Evolutionary conservation across 2,329 filamentous ascomycete species (phyloP), one percentile per base, ranked within the genome.

Genomic region (Chrysoporthe cubensis): DNA sequence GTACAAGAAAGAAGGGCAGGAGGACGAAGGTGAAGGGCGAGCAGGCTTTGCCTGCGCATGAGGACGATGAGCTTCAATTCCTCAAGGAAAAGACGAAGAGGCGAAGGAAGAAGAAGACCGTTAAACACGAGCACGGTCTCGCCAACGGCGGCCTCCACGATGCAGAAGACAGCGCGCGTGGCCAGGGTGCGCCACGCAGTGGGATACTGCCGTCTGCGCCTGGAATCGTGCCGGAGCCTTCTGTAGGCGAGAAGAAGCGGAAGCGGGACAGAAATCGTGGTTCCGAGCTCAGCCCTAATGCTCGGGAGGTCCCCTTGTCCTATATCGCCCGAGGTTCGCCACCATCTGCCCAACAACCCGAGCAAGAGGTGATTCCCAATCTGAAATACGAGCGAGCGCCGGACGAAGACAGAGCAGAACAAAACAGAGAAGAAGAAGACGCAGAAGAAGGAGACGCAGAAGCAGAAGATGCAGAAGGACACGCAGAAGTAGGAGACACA

Each of bases 341-440:
- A 2, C 65, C 68, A 14, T 69, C 68, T 32, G 65, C 61, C 34
- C 67, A 67, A 37, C 62, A 48, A 9, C 52, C 42, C 2, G 32
- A 58, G 4, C 48, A 44, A 8, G 21, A 21, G 1, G 2, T 48
- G 6, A 57, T 50, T 16, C 37, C 32, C 3, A 50, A 62, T 5
- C 5, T 46, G 16, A 54, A 16, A 1, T 52, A 69, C 64, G 18
- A 61, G 21, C 61, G 46, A 8, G 2, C 9, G 3, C 4, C 40
- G n/a, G 56, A 44, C 1, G 18, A 21, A 11, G 62, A 65, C 26
- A 26, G 26, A 26, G 26, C 26, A 26, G 26, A 26, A 26, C 26
- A 26, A 26, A 26, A 26, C 26, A 26, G 26, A 26, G 26, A 26
- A 26, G 26, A 26, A 26, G 26, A 26, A 26, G 26, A 26, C 26